phyloP scores from a whole-genome alignment of 768 basidiomycete species.

The Vararia minispora region DNA sequence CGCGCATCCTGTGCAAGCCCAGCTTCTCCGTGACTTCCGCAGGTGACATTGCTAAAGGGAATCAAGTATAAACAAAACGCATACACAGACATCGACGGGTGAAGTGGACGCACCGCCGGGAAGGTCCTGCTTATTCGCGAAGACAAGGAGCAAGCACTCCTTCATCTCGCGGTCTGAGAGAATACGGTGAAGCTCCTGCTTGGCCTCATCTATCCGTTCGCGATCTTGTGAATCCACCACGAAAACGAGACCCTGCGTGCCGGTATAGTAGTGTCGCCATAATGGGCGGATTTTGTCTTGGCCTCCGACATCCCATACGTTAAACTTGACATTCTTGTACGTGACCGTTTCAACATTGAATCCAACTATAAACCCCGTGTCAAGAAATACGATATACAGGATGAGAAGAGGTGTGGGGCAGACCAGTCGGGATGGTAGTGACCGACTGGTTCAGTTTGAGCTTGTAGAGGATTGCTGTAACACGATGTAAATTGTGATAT shows the following conservation, averaged over 20 bases:
- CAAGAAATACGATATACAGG: not conserved
- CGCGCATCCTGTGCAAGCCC: constrained; percentile 91
- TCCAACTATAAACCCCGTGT: constrained; percentile 46
- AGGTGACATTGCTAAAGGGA: constrained; percentile 82
- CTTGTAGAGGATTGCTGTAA: constrained; percentile 91
- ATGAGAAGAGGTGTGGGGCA: constrained; percentile 13
- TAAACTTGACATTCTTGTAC: constrained; percentile 97
- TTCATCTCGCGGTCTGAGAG: constrained; percentile 97
- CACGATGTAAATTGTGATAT: constrained; percentile 8
- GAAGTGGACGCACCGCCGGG: constrained; percentile 73
- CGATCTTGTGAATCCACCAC: constrained; percentile 96
- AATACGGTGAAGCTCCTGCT: constrained; percentile 91
- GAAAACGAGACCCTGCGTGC: constrained; percentile 96
- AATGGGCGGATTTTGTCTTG: constrained; percentile 98
- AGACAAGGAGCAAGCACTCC: constrained; percentile 93
- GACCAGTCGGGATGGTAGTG: constrained; percentile 95
- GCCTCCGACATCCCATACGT: constrained; percentile 97
- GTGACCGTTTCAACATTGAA: constrained; percentile 99
- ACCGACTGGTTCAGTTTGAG: constrained; percentile 98
- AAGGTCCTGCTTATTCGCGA: constrained; percentile 98
- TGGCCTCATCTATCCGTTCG: constrained; percentile 93
- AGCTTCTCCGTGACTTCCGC: constrained; percentile 97
- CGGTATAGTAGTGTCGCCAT: constrained; percentile 99
- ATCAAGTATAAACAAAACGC: not conserved
- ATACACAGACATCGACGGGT: not conserved